Evolutionary conservation across 441 rosid genomes (phyloP).

Genomic region (Viola pubescens): DNA sequence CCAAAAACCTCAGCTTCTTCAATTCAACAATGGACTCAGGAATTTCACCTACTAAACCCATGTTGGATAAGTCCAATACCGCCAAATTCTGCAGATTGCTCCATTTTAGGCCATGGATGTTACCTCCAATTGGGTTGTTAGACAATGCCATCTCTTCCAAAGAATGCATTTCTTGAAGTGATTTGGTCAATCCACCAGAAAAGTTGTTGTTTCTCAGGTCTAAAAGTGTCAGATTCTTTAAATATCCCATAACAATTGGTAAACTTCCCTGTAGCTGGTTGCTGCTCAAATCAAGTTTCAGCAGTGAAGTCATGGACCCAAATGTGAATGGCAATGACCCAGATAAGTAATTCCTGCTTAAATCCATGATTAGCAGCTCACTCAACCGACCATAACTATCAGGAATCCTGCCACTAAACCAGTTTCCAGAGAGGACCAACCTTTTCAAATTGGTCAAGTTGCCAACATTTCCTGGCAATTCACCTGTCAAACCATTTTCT

Average conservation of each 20-base stretch:
- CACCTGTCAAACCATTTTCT: slow-evolving; percentile 58
- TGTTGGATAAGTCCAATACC: slow-evolving; percentile 56
- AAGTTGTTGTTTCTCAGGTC: slow-evolving; percentile 66
- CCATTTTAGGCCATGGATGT: slow-evolving; percentile 47
- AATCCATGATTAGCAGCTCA: slow-evolving; percentile 62
- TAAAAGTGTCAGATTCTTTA: slow-evolving; percentile 67
- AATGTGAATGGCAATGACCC: slow-evolving; percentile 51
- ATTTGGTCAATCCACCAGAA: slow-evolving; percentile 49
- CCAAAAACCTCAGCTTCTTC: slow-evolving; percentile 65
- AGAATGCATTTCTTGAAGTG: slow-evolving; percentile 48
- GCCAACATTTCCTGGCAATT: slow-evolving; percentile 40
- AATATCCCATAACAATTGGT: slow-evolving; percentile 35
- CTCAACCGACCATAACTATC: slow-evolving; percentile 39
- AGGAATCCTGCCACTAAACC: slow-evolving; percentile 53
- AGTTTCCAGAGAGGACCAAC: slow-evolving; percentile 62
- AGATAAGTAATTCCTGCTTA: slow-evolving; percentile 62
- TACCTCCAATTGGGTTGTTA: slow-evolving; percentile 52
- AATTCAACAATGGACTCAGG: slow-evolving; percentile 50
- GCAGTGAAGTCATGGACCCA: slow-evolving; percentile 45
- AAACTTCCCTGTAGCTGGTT: slow-evolving; percentile 52
- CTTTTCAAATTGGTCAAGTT: slow-evolving; percentile 47
- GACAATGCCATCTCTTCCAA: slow-evolving; percentile 62
- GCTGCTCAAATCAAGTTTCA: slow-evolving; percentile 84
- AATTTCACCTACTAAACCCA: slow-evolving; percentile 50
- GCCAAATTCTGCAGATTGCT: slow-evolving; percentile 41